Percentiles rank a stretch among this genome's conserved stretches.
These are phyloP conservation scores for Linderina pennispora DNA, from an alignment of 192 early-diverging fungal species.

Conservation along the genomic window DNA sequence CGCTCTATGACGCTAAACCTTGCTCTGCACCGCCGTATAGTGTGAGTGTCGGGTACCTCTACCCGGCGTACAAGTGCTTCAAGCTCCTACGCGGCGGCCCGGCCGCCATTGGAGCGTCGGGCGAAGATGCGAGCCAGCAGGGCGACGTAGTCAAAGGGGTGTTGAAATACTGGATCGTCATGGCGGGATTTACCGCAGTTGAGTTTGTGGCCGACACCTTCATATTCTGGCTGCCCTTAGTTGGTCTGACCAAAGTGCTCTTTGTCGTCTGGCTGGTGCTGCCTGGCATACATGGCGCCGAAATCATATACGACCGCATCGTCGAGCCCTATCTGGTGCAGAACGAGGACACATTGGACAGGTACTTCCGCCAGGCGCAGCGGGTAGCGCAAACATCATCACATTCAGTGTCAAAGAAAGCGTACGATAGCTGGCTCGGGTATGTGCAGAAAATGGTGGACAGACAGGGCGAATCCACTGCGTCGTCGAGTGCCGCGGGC, in stretches of 20 bases:
- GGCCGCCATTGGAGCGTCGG: constrained; percentile 24
- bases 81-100: constrained; percentile 43
- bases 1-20: no score
- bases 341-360: constrained; percentile 34
- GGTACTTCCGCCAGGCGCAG: constrained; percentile 33
- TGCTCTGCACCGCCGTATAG: constrained; percentile 6
- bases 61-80: constrained; percentile 45
- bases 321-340: constrained; percentile 38
- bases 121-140: constrained; percentile 1
- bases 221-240: constrained; percentile 48
- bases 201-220: constrained; percentile 46
- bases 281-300: constrained; percentile 44
- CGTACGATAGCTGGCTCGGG: constrained; percentile 41
- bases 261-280: constrained; percentile 46
- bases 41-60: constrained; percentile 36
- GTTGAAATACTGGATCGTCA: constrained; percentile 50
- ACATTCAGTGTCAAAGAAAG: constrained; percentile 28
- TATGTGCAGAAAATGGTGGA: constrained; percentile 35
- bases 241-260: constrained; percentile 36
- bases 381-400: constrained; percentile 36
- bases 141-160: constrained; percentile 39
- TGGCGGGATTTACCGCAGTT: constrained; percentile 40
- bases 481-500: neutral
- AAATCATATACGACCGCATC: constrained; percentile 40
- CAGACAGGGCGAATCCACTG: constrained; percentile 5